Conservation (phyloP, 805 yeast species). For the Candida pseudoglaebosa region DNA sequence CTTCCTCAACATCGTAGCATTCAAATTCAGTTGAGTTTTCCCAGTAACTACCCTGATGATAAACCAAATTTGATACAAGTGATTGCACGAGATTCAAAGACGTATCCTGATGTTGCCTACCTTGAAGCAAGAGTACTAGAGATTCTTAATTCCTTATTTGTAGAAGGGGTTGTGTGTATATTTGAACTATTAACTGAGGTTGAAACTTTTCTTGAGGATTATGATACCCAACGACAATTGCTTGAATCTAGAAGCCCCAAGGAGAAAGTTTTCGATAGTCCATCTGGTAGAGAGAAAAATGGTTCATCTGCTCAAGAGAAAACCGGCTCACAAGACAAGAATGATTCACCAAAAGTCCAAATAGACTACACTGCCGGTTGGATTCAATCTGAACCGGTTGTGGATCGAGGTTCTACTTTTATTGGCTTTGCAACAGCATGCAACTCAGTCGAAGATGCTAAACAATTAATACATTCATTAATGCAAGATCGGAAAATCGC, state of each 20-base stretch:
- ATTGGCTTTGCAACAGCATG: conserved; percentile 70
- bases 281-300: too few relatives aligned
- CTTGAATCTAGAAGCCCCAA: background rate
- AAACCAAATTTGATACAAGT: conserved; percentile 66
- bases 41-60: conserved; percentile 61
- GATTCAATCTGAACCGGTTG: conserved; percentile 70
- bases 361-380: conserved; percentile 64
- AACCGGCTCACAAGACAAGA: background rate
- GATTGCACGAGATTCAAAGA: conserved; percentile 24
- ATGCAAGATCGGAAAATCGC: conserved; percentile 63
- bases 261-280: too few relatives aligned
- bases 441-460: conserved; percentile 64
- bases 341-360: background rate
- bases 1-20: conserved; percentile 63
- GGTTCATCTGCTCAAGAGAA: conserved; percentile 11
- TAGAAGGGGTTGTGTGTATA: conserved; percentile 65
- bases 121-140: conserved; percentile 45
- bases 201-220: conserved; percentile 42
- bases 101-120: conserved; percentile 41
- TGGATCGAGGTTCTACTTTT: conserved; percentile 83
- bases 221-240: conserved; percentile 12
- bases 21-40: conserved; percentile 66
- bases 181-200: conserved; percentile 74
- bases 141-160: conserved; percentile 50
- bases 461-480: conserved; percentile 45